Conservation (phyloP, 2,329 filamentous ascomycete species). For the Talaromyces amestolkiae region DNA sequence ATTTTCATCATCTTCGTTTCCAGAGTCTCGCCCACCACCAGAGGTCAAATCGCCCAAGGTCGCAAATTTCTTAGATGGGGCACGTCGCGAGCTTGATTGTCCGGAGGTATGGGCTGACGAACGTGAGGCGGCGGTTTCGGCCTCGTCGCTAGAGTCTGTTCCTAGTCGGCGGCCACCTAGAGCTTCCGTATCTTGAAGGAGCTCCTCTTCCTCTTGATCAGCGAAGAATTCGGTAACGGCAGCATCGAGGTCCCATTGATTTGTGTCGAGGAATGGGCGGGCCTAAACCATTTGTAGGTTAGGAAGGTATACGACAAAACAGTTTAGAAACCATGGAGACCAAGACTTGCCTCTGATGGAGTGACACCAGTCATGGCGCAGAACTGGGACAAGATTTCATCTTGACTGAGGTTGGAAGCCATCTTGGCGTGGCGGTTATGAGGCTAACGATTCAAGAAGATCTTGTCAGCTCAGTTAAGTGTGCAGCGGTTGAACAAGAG, state of each 20-base stretch:
- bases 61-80: conserved; percentile 47
- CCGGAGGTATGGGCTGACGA: conserved; percentile 31
- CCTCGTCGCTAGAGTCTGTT: conserved; percentile 25
- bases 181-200: conserved; percentile 33
- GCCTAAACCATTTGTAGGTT: conserved; percentile 50
- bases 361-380: conserved; percentile 55
- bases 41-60: conserved; percentile 47
- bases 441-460: conserved; percentile 3
- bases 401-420: conserved; percentile 37
- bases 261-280: conserved; percentile 62
- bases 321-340: not conserved
- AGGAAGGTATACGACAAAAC: not conserved
- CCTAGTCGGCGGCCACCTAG: conserved; percentile 28
- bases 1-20: conserved; percentile 54
- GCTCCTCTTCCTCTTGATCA: conserved; percentile 42
- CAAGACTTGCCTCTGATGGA: conserved; percentile 46
- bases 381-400: conserved; percentile 53
- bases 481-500: not conserved
- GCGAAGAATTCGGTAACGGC: conserved; percentile 63
- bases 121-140: conserved; percentile 34
- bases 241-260: conserved; percentile 64
- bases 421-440: conserved; percentile 25
- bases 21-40: conserved; percentile 35
- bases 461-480: not conserved
- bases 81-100: conserved; percentile 29